A percentile compares a stretch with the other conserved stretches of the same genome.
These are phyloP conservation scores for Umbilicus rupestris DNA, from an alignment of 164 flowering plant genomes.

Conservation along the genomic window DNA sequence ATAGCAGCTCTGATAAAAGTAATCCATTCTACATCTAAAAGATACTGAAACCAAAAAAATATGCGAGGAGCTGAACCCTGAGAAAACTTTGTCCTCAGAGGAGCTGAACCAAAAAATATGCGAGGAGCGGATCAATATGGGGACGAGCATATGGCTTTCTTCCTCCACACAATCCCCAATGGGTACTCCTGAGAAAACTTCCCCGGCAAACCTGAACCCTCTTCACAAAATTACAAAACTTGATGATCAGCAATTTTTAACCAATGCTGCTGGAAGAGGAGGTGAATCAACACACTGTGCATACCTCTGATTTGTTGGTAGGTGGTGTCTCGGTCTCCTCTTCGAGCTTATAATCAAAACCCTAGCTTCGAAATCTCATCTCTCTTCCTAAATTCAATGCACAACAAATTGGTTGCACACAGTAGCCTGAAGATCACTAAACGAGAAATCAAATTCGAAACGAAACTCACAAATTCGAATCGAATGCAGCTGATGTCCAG, in stretches of 20 bases:
- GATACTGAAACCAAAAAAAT: no score
- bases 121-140: conserved; percentile 81
- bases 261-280: not conserved
- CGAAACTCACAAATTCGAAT: no score
- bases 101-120: no score
- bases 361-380: conserved; percentile 12
- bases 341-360: conserved; percentile 16
- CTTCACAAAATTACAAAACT: conserved; percentile 14
- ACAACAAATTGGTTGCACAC: no score
- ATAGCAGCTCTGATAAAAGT: no score
- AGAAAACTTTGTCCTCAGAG: no score
- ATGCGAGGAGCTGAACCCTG: no score
- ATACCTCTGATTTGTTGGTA: conserved; percentile 29
- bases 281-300: not conserved
- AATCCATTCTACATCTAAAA: no score
- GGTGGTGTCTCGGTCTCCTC: conserved; percentile 30
- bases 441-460: no score
- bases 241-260: no score
- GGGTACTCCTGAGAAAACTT: conserved; percentile 40
- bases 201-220: conserved; percentile 25
- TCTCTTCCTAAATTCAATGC: not conserved
- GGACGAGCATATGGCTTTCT: conserved; percentile 96
- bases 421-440: not conserved
- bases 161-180: conserved; percentile 61
- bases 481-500: no score